These are phyloP conservation scores for Saksenaea oblongispora DNA, from an alignment of 371 early-diverging fungal species.

Conservation along the genomic window DNA sequence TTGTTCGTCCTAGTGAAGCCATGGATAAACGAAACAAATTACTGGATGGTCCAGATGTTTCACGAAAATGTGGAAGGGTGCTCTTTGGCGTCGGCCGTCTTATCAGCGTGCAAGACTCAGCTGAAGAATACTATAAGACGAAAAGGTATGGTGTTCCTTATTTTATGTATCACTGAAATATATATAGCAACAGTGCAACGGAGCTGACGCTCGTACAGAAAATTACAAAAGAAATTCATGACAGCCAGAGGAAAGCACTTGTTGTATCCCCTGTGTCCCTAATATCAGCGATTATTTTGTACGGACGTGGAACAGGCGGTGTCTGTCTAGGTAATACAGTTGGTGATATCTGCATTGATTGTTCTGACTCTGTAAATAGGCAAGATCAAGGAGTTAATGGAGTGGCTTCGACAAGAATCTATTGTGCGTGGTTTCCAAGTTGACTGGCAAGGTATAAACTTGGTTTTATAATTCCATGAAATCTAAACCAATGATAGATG, in stretches of 20 bases:
- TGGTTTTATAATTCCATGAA: not conserved
- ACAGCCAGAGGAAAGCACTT: conserved; percentile 38
- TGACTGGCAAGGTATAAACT: conserved; percentile 45
- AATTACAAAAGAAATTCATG: conserved; percentile 38
- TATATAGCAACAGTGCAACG: conserved; percentile 4
- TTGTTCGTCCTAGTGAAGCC: conserved; percentile 44
- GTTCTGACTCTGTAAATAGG: conserved; percentile 15
- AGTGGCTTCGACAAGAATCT: conserved; percentile 42
- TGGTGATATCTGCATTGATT: not conserved
- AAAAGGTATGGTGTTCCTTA: conserved; percentile 15
- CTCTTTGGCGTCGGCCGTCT: conserved; percentile 45
- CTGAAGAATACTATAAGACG: conserved; percentile 21
- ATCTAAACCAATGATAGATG: conserved; percentile 22
- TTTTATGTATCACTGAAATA: not conserved
- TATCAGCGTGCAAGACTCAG: conserved; percentile 46
- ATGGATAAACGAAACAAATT: conserved; percentile 41
- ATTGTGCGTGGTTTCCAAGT: conserved; percentile 23
- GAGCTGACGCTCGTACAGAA: conserved; percentile 23
- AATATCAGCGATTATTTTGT: conserved; percentile 40
- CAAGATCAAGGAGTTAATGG: conserved; percentile 48
- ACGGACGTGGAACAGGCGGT: conserved; percentile 50
- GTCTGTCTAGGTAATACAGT: conserved; percentile 30
- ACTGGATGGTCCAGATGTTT: conserved; percentile 18
- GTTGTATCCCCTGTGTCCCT: conserved; percentile 45
- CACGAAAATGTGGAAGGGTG: conserved; percentile 37